A percentile compares a stretch with the other conserved stretches of the same genome.
These are phyloP conservation scores for Penicillium cinerascens DNA, from an alignment of 495 filamentous ascomycete genomes.

Conservation along the genomic window DNA sequence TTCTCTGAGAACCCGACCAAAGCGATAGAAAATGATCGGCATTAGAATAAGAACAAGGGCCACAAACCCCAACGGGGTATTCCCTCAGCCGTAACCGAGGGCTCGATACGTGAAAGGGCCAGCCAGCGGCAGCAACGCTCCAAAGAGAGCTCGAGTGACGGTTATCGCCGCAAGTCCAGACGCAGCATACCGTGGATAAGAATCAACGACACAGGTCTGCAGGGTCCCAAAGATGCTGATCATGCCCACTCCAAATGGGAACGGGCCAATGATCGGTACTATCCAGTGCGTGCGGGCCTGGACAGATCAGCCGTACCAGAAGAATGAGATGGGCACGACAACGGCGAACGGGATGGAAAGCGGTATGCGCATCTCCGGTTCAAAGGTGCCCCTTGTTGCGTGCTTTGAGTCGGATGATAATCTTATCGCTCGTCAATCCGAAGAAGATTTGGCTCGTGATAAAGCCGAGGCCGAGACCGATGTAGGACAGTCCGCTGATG, in stretches of 20 bases:
- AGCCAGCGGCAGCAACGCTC: neutral
- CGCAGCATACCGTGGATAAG: slow-evolving; percentile 60
- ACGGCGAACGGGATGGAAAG: slow-evolving; percentile 20
- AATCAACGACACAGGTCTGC: slow-evolving; percentile 56
- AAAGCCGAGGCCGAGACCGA: slow-evolving; percentile 1
- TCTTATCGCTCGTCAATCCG: neutral
- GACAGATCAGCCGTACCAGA: slow-evolving; percentile 68
- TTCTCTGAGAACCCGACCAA: no score
- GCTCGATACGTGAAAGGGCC: neutral
- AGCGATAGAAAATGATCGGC: no score
- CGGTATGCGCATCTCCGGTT: slow-evolving; percentile 24
- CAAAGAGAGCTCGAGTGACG: slow-evolving; percentile 5
- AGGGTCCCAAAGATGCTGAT: slow-evolving; percentile 5
- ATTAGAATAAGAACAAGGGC: neutral
- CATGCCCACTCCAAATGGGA: slow-evolving; percentile 8
- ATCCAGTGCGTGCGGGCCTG: slow-evolving; percentile 52
- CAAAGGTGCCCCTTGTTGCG: slow-evolving; percentile 7
- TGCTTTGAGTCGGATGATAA: neutral
- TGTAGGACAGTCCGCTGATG: slow-evolving; percentile 1
- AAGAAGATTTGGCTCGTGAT: neutral
- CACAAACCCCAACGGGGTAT: neutral
- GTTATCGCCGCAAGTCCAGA: slow-evolving; percentile 35
- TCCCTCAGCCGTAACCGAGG: neutral
- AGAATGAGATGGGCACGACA: slow-evolving; percentile 57
- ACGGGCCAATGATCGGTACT: slow-evolving; percentile 54